Evolutionary conservation across 2,329 filamentous ascomycete species (phyloP).

Genomic region (Cladorrhinum sp.): DNA sequence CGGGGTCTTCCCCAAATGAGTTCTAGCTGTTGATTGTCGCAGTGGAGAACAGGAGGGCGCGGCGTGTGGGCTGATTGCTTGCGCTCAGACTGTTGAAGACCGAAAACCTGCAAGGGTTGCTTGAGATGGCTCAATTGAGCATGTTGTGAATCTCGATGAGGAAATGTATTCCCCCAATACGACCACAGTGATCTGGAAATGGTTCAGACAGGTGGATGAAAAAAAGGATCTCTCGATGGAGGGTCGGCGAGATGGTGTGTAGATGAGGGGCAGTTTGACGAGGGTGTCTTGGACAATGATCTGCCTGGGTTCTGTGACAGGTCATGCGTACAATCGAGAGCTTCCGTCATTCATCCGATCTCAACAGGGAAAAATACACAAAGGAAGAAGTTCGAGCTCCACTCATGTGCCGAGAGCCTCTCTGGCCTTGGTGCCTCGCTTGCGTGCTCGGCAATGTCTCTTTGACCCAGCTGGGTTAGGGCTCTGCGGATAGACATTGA

Average conservation of each 20-base stretch:
- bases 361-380: neutral
- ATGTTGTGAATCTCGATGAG: neutral
- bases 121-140: neutral
- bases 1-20: neutral
- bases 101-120: neutral
- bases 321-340: constrained; percentile 7
- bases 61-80: neutral
- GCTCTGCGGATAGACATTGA: constrained; percentile 1
- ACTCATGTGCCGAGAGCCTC: neutral
- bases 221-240: neutral
- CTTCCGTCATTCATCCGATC: constrained; percentile 10
- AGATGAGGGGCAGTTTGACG: constrained; percentile 11
- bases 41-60: neutral
- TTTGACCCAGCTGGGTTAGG: constrained; percentile 2
- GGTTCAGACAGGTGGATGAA: constrained; percentile 21
- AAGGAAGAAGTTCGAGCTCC: neutral
- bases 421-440: neutral
- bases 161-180: constrained; percentile 2
- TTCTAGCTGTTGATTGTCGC: neutral
- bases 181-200: constrained; percentile 10
- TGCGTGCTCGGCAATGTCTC: constrained; percentile 1
- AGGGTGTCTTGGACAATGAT: constrained; percentile 19
- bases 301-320: constrained; percentile 17
- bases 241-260: constrained; percentile 4
- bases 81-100: neutral